These are phyloP conservation scores for Zygotorulaspora chibaensis DNA, from an alignment of 805 yeast species.

Conservation along the genomic window DNA sequence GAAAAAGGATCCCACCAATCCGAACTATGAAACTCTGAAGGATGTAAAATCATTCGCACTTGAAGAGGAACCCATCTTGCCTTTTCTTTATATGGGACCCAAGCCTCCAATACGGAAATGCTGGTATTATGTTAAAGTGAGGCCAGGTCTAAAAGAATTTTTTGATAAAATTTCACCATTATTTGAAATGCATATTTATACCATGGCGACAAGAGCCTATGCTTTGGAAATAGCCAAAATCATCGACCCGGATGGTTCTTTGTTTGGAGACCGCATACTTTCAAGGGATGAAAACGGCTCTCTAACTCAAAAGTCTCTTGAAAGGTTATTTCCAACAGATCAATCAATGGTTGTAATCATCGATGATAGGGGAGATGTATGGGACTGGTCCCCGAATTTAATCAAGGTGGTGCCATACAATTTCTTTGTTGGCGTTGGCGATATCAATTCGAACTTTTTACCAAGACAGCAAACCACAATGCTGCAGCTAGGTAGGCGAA, in stretches of 20 bases:
- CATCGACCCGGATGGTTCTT: conserved; percentile 82
- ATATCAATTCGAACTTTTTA: conserved; percentile 85
- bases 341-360: conserved; percentile 95
- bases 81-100: conserved; percentile 58
- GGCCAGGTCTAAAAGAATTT: conserved; percentile 83
- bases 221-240: conserved; percentile 85
- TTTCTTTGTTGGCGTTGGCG: conserved; percentile 96
- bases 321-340: conserved; percentile 89
- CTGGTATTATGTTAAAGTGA: conserved; percentile 86
- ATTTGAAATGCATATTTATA: conserved; percentile 90
- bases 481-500: conserved; percentile 32
- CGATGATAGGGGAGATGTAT: conserved; percentile 97
- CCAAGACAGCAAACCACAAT: conserved; percentile 78
- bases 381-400: conserved; percentile 94
- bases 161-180: conserved; percentile 55
- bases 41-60: conserved; percentile 76
- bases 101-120: conserved; percentile 56
- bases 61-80: conserved; percentile 65
- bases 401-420: conserved; percentile 93
- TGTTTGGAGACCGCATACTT: conserved; percentile 86
- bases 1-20: conserved; percentile 81
- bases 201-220: conserved; percentile 96
- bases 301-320: conserved; percentile 79
- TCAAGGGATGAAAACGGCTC: conserved; percentile 95
- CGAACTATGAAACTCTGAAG: conserved; percentile 77